Percentiles rank a stretch among this genome's conserved stretches.
Evolutionary conservation across 2,329 filamentous ascomycete genomes (phyloP).

Genomic region (Fragosphaeria purpurea): DNA sequence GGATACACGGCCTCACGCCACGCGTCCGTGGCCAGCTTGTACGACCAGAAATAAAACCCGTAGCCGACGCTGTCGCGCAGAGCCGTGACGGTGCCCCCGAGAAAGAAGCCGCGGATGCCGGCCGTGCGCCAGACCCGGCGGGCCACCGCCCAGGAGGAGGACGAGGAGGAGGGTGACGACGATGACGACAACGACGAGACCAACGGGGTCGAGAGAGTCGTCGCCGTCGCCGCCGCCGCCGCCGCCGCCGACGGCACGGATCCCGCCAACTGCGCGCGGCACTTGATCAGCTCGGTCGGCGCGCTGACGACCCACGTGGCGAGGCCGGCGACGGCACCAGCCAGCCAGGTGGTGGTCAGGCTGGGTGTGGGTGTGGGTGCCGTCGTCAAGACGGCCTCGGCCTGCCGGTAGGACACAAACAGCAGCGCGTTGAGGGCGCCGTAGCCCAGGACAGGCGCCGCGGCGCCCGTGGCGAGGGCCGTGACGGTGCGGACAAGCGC

Average conservation of each 20-base stretch:
- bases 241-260: conserved; percentile 2
- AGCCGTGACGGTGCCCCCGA: conserved; percentile 72
- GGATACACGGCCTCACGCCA: conserved; percentile 7
- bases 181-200: conserved; percentile 13
- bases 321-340: conserved; percentile 72
- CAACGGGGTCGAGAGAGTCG: no score
- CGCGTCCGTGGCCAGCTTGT: conserved; percentile 60
- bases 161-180: conserved; percentile 5
- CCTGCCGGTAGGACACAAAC: conserved; percentile 83
- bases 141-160: conserved; percentile 55
- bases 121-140: conserved; percentile 46
- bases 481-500: not conserved
- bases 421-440: conserved; percentile 84
- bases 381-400: conserved; percentile 52
- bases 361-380: conserved; percentile 24
- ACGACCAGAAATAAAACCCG: conserved; percentile 94
- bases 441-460: conserved; percentile 80
- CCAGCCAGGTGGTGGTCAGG: conserved; percentile 60
- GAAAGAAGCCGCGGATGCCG: conserved; percentile 63
- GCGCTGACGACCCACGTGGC: conserved; percentile 79
- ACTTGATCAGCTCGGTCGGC: conserved; percentile 87
- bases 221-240: not conserved
- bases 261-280: conserved; percentile 63
- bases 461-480: conserved; percentile 52
- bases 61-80: conserved; percentile 85